phyloP scores from a whole-genome alignment of 2,329 filamentous ascomycete genomes.

The Ceratocystis harringtonii region DNA sequence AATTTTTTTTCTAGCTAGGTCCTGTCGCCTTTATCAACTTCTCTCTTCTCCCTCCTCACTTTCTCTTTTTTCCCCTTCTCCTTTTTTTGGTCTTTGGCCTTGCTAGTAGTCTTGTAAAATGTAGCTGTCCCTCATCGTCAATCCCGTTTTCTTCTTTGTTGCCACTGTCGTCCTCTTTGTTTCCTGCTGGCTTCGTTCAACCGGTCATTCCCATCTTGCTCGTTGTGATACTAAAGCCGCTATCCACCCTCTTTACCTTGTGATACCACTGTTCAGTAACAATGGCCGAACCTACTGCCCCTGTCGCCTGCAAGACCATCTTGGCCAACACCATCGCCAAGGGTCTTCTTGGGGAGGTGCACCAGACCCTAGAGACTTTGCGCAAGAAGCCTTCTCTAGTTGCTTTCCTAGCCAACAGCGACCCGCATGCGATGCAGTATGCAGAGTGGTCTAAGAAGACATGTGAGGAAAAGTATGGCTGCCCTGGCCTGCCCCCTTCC shows the following conservation, averaged over 20 bases:
- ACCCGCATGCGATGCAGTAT: constrained; percentile 83
- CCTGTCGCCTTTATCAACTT: background rate
- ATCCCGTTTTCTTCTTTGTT: background rate
- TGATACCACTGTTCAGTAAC: background rate
- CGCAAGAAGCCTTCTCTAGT: constrained; percentile 64
- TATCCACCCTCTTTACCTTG: background rate
- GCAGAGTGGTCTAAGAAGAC: constrained; percentile 97
- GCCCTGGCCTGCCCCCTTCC: background rate
- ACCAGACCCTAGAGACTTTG: constrained; percentile 56
- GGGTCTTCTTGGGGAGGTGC: constrained; percentile 61
- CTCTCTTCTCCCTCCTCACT: background rate
- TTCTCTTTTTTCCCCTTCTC: background rate
- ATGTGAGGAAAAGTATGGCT: constrained; percentile 76
- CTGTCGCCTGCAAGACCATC: constrained; percentile 71
- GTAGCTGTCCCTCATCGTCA: background rate
- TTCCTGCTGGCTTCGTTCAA: background rate
- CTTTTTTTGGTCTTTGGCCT: background rate
- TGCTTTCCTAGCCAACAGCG: constrained; percentile 81
- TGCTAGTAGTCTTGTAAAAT: constrained; percentile 1
- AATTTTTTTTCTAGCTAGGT: constrained; percentile 5
- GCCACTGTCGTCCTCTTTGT: background rate
- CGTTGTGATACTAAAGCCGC: background rate
- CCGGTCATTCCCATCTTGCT: background rate
- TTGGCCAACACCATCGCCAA: constrained; percentile 79
- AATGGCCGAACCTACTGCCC: constrained; percentile 13